phyloP scores from a whole-genome alignment of 2,329 filamentous ascomycete species.

The Cercospora janseana region DNA sequence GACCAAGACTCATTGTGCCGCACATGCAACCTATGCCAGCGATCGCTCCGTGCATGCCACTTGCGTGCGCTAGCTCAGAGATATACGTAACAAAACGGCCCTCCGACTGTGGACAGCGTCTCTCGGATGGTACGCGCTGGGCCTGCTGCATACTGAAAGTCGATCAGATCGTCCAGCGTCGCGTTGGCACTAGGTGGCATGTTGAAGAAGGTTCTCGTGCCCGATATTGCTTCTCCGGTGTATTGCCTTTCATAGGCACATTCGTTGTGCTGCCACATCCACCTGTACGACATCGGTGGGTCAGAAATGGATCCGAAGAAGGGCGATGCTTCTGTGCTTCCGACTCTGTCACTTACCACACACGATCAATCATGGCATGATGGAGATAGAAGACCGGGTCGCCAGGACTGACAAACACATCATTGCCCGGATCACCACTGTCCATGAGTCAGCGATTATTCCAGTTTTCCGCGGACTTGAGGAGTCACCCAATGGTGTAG shows the following conservation, averaged over 20 bases:
- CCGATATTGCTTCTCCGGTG: too few species aligned
- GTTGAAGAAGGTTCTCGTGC: neutral
- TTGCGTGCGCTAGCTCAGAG: neutral
- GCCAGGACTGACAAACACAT: conserved; percentile 30
- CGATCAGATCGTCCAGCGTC: neutral
- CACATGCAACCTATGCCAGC: neutral
- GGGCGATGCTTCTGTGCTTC: neutral
- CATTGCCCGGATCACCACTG: conserved; percentile 29
- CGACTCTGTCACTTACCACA: too few species aligned
- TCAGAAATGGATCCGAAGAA: too few species aligned
- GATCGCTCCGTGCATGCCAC: neutral
- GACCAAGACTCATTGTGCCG: neutral
- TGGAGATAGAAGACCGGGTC: conserved; percentile 34
- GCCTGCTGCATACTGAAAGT: neutral
- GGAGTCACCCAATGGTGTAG: too few species aligned
- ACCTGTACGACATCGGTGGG: neutral
- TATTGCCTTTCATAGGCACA: too few species aligned
- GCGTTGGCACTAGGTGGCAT: neutral
- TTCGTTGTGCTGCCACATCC: neutral
- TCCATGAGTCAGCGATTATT: conserved; percentile 26
- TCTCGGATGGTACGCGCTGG: neutral
- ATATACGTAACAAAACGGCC: neutral
- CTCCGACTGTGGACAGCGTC: neutral
- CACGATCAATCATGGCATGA: conserved; percentile 29
- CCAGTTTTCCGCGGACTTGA: too few species aligned